These are phyloP conservation scores for Penicillium pulvis DNA, from an alignment of 495 filamentous ascomycete genomes.

Conservation along the genomic window DNA sequence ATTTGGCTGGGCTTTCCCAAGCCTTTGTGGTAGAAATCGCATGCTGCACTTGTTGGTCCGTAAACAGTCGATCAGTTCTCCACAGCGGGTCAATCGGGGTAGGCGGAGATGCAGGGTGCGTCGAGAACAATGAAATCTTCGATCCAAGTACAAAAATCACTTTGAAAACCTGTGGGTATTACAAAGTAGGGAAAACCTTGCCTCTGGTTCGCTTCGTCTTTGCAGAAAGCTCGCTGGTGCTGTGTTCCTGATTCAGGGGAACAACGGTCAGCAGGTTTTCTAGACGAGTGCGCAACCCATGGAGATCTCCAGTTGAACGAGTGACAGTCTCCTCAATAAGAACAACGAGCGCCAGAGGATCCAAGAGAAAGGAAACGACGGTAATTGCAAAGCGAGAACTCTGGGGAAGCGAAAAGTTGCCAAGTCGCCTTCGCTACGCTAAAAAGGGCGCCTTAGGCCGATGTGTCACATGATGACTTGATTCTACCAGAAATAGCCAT, in stretches of 20 bases:
- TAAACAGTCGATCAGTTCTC: constrained; percentile 28
- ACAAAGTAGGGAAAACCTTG: not conserved
- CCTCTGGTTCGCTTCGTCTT: not conserved
- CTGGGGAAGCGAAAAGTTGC: constrained; percentile 22
- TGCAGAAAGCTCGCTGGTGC: constrained; percentile 3
- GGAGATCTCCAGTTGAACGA: constrained; percentile 19
- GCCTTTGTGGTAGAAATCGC: constrained; percentile 27
- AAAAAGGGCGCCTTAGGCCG: constrained; percentile 11
- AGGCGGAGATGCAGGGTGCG: constrained; percentile 16
- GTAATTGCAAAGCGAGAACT: constrained; percentile 22
- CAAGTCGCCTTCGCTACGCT: constrained; percentile 18
- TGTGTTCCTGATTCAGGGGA: constrained; percentile 8
- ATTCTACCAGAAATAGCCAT: constrained; percentile 26
- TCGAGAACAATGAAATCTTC: constrained; percentile 6
- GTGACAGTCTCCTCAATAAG: constrained; percentile 17
- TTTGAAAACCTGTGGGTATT: not conserved
- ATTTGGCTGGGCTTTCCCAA: constrained; percentile 28
- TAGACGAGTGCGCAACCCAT: constrained; percentile 9
- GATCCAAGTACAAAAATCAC: not conserved
- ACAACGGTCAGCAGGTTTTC: not conserved
- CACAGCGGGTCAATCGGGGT: constrained; percentile 33
- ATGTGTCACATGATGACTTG: constrained; percentile 28
- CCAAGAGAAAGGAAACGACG: constrained; percentile 7
- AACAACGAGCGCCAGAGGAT: constrained; percentile 13
- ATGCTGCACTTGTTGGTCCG: constrained; percentile 15